Percentiles rank a stretch among this genome's conserved stretches.
These are phyloP conservation scores for Entomortierella parvispora DNA, from an alignment of 192 early-diverging fungal genomes.

Conservation along the genomic window DNA sequence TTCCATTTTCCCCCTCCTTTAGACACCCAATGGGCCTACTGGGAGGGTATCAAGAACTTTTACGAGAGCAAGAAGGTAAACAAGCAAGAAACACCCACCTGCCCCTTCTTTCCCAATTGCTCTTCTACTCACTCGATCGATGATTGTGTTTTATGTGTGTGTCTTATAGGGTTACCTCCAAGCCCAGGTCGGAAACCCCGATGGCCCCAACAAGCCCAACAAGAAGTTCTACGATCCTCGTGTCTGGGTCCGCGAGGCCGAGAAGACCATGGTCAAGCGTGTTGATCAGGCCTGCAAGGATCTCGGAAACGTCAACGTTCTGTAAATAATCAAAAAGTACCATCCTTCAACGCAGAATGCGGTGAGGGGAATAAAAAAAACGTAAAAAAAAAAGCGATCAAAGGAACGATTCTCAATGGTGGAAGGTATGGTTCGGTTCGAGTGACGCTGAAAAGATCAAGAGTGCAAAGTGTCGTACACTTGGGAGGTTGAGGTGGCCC, in stretches of 20 bases:
- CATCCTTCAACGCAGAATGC: too few relatives aligned
- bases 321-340: constrained; percentile 54
- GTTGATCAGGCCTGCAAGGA: constrained; percentile 82
- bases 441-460: neutral
- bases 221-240: constrained; percentile 99
- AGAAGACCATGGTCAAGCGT: constrained; percentile 87
- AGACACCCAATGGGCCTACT: constrained; percentile 95
- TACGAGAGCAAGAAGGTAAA: constrained; percentile 58
- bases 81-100: too few relatives aligned
- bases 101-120: neutral
- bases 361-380: constrained; percentile 1
- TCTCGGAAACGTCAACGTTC: constrained; percentile 74
- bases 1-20: neutral
- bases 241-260: constrained; percentile 87
- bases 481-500: too few relatives aligned
- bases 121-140: too few relatives aligned
- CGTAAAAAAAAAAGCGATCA: neutral
- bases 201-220: constrained; percentile 94
- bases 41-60: constrained; percentile 78
- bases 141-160: too few relatives aligned
- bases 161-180: constrained; percentile 90
- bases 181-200: constrained; percentile 93
- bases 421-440: neutral
- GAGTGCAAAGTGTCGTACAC: too few relatives aligned
- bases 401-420: too few relatives aligned